Base-by-base conservation (phyloP, 495 filamentous ascomycete genomes). In the Delitschia confertaspora region DNA sequence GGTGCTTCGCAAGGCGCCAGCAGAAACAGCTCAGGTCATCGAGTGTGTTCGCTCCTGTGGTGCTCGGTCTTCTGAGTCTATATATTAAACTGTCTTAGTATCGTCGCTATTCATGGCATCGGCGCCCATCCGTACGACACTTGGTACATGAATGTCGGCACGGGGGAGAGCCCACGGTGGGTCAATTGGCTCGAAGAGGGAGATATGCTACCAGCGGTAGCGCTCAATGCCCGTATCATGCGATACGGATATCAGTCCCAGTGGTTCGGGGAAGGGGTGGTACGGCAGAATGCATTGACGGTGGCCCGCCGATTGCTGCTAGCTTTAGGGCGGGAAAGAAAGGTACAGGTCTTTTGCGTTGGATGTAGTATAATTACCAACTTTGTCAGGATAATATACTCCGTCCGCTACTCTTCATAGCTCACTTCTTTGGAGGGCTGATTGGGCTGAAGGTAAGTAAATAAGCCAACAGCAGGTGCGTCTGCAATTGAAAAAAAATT, bases 41-140 rank as follows among this genome's bases (percentile, higher is more conserved):
- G 48, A 51, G 48, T 51, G 24, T 33, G 26, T 36, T 32, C 14
- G 10, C n/a, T n/a, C 4, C 34, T 45, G 4, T 25, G 6, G 30
- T 29, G 6, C 14, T 38, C 24, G 21, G 11, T 38, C 23, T 17
- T 26, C 14, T 26, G 17, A 19, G 22, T 8, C 18, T n/a, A n/a
- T 23, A 27, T 31, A 38, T 21, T 48, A 32, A 53, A 31, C 33
- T 30, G 16, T 30, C 24, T 27, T 26, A 59, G 56, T 34, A 53
- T 59, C 32, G 45, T 59, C 17, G 48, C 53, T 10, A 53, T 59
- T 45, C 53, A 59, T 36, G 49, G 47, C 27, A 52, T 59, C 26
- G 56, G 53, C 22, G 40, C 48, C 25, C 49, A 59, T 41, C 56
- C 49, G 22, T 49, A 60, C 31, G 43, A 60, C 20, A 51, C 18